Conservation (phyloP, 2,329 filamentous ascomycete genomes). For the Sporothrix sp. region DNA sequence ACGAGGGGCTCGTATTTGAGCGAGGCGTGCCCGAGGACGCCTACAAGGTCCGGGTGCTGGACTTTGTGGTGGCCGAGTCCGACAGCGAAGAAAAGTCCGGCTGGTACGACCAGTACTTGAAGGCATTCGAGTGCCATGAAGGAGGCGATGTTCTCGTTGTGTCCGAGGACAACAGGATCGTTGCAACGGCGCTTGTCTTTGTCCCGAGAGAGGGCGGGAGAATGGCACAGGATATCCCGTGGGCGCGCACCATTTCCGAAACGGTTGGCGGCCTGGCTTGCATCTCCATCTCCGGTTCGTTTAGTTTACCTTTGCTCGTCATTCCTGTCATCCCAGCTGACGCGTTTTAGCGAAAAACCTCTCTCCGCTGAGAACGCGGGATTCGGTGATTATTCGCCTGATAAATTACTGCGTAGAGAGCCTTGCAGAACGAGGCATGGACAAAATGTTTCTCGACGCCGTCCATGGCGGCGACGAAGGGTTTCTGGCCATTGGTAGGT, state of each 20-base stretch:
- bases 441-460: constrained; percentile 45
- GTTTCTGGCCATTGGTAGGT: constrained; percentile 43
- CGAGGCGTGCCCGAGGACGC: constrained; percentile 38
- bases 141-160: constrained; percentile 48
- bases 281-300: constrained; percentile 47
- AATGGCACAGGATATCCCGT: constrained; percentile 43
- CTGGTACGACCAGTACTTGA: constrained; percentile 55
- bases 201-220: constrained; percentile 36
- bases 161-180: constrained; percentile 37
- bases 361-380: constrained; percentile 33
- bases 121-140: too few species aligned
- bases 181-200: constrained; percentile 47
- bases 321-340: too few species aligned
- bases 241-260: constrained; percentile 40
- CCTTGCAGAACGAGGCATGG: constrained; percentile 41
- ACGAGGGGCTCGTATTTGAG: constrained; percentile 34
- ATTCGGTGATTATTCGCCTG: constrained; percentile 43
- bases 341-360: constrained; percentile 34
- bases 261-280: constrained; percentile 51
- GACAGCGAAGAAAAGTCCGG: constrained; percentile 39
- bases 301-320: background rate
- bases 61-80: constrained; percentile 41
- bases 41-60: constrained; percentile 35
- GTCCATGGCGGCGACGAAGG: constrained; percentile 41
- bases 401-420: constrained; percentile 42